Conservation (phyloP, 148 eudicot genomes). For the Vaccinium macrocarpon region DNA sequence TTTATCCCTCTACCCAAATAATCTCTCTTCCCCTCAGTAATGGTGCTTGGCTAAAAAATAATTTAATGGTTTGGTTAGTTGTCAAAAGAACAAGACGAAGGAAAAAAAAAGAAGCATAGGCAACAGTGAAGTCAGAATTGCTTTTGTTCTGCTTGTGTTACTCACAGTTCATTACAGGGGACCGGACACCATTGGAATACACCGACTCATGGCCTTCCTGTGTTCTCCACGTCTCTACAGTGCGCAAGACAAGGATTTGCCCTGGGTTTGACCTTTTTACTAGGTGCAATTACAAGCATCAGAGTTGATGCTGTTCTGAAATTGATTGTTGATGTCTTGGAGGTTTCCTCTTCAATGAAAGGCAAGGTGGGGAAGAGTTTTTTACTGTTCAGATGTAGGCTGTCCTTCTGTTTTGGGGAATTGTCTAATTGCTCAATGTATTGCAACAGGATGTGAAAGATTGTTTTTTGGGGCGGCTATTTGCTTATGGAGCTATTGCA, state of each 20-base stretch:
- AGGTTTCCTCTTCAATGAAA: constrained; percentile 84
- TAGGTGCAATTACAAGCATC: constrained; percentile 56
- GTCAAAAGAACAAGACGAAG: not conserved
- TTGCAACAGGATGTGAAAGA: constrained; percentile 88
- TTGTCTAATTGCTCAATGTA: constrained; percentile 15
- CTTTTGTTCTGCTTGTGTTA: not conserved
- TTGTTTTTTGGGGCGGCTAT: constrained; percentile 78
- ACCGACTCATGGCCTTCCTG: constrained; percentile 2
- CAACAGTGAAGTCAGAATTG: not conserved
- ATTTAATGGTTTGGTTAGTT: not conserved
- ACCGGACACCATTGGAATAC: not conserved
- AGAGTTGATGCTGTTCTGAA: constrained; percentile 68
- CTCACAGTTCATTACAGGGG: not conserved
- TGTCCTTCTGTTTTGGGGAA: not conserved
- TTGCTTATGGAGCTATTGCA: constrained; percentile 88
- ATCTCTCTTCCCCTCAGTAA: too few relatives aligned
- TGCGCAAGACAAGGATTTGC: constrained; percentile 99
- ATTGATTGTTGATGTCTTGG: constrained; percentile 63
- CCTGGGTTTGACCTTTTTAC: constrained; percentile 70
- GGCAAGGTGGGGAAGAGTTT: constrained; percentile 69
- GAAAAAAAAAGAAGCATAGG: not conserved
- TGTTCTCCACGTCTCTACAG: constrained; percentile 36
- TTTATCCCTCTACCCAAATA: too few relatives aligned
- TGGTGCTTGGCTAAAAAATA: not conserved
- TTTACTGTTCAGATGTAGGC: constrained; percentile 1